These are phyloP conservation scores for Collybia sp. DNA, from an alignment of 768 basidiomycete species.

Conservation along the genomic window DNA sequence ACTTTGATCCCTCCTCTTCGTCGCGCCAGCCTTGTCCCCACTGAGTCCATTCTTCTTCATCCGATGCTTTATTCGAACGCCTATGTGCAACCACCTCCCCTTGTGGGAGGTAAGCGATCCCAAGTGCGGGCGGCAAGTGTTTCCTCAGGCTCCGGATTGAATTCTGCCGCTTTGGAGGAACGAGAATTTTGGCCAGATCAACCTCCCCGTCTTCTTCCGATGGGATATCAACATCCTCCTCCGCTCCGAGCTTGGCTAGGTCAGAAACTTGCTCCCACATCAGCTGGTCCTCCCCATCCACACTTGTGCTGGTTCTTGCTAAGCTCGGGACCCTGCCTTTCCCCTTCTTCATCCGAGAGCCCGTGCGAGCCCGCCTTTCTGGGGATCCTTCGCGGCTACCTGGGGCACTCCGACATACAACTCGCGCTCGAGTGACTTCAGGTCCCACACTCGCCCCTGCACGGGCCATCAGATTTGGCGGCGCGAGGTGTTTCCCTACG, in stretches of 20 bases:
- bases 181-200: slow-evolving; percentile 61
- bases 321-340: slow-evolving; percentile 50
- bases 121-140: slow-evolving; percentile 34
- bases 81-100: neutral
- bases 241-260: slow-evolving; percentile 23
- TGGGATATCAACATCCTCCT: slow-evolving; percentile 33
- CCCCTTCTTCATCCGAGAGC: slow-evolving; percentile 20
- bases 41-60: neutral
- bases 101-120: neutral
- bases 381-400: slow-evolving; percentile 54
- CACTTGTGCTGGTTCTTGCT: slow-evolving; percentile 55
- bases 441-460: slow-evolving; percentile 26
- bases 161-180: slow-evolving; percentile 67
- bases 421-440: slow-evolving; percentile 47
- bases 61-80: neutral
- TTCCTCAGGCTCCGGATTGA: slow-evolving; percentile 69
- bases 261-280: slow-evolving; percentile 23
- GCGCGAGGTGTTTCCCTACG: slow-evolving; percentile 16
- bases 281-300: slow-evolving; percentile 45
- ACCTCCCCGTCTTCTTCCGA: slow-evolving; percentile 46
- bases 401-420: slow-evolving; percentile 69
- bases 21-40: neutral
- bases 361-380: slow-evolving; percentile 15
- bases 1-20: too few species aligned
- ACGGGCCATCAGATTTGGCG: too few species aligned